These are phyloP conservation scores for Penicillium diatomitis DNA, from an alignment of 495 filamentous ascomycete genomes.

Conservation along the genomic window DNA sequence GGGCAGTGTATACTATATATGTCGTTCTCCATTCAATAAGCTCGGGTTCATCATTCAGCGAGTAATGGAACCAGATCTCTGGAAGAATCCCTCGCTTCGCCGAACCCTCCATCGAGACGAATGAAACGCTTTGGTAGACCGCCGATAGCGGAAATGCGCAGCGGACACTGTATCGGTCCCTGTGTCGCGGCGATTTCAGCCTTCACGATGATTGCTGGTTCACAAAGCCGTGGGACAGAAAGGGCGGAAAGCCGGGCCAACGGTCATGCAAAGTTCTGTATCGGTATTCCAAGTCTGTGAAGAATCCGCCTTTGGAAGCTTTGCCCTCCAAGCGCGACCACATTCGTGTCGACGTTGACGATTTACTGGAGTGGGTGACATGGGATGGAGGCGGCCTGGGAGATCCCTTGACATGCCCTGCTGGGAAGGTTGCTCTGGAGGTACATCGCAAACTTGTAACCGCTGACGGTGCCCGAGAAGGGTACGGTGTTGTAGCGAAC, in stretches of 20 bases:
- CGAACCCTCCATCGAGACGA: no score
- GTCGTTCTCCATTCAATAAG: no score
- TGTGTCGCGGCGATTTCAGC: slow-evolving; percentile 37
- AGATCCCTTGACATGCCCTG: slow-evolving; percentile 38
- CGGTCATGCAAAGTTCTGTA: slow-evolving; percentile 36
- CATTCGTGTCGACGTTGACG: slow-evolving; percentile 35
- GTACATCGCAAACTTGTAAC: slow-evolving; percentile 40
- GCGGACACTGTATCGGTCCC: slow-evolving; percentile 37
- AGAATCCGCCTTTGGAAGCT: slow-evolving; percentile 17
- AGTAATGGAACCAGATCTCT: no score
- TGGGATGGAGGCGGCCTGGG: slow-evolving; percentile 45
- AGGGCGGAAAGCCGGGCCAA: slow-evolving; percentile 36
- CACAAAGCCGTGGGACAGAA: slow-evolving; percentile 42
- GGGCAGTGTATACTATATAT: no score
- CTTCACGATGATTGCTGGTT: slow-evolving; percentile 45
- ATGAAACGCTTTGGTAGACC: no score
- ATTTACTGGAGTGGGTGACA: slow-evolving; percentile 44
- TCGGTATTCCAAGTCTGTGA: slow-evolving; percentile 23
- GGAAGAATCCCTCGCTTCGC: no score
- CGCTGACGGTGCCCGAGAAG: slow-evolving; percentile 28
- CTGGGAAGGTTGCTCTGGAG: slow-evolving; percentile 37
- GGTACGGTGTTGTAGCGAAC: slow-evolving; percentile 35
- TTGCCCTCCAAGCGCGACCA: slow-evolving; percentile 41
- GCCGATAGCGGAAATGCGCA: slow-evolving; percentile 34
- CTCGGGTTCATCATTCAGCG: no score